phyloP scores from a whole-genome alignment of 345 rosid species.

The Aegle marmelos region DNA sequence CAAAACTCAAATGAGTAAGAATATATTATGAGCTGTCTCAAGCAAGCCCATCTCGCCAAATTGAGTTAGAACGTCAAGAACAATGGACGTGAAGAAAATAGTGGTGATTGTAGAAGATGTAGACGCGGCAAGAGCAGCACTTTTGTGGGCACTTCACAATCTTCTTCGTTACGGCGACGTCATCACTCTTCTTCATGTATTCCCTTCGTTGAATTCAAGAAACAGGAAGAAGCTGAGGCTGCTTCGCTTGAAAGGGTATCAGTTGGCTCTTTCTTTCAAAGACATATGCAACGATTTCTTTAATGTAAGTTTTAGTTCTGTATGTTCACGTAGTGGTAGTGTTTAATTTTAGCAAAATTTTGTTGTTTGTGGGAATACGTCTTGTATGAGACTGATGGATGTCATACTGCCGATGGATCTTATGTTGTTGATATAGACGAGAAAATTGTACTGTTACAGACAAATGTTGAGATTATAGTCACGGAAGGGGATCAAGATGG shows the following conservation, averaged over 20 bases:
- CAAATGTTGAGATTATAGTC: slow-evolving; percentile 71
- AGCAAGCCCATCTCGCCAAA: background rate
- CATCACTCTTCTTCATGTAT: slow-evolving; percentile 57
- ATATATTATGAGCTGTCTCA: background rate
- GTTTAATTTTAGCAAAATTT: background rate
- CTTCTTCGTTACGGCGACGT: slow-evolving; percentile 48
- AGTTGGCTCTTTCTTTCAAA: slow-evolving; percentile 59
- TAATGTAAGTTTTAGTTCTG: slow-evolving; percentile 30
- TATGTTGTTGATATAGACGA: background rate
- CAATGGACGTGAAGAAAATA: slow-evolving; percentile 44
- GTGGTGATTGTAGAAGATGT: slow-evolving; percentile 59
- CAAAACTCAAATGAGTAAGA: background rate
- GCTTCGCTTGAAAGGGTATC: slow-evolving; percentile 46
- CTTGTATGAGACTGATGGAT: slow-evolving; percentile 1
- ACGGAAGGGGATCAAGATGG: slow-evolving; percentile 85
- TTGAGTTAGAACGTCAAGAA: background rate
- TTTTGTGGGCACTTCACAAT: slow-evolving; percentile 59
- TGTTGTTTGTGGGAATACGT: background rate
- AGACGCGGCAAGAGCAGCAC: slow-evolving; percentile 50
- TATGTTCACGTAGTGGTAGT: too few relatives aligned
- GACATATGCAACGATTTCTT: slow-evolving; percentile 51
- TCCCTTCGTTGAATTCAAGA: slow-evolving; percentile 28
- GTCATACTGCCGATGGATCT: background rate
- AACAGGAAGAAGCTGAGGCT: slow-evolving; percentile 44
- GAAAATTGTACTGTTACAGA: slow-evolving; percentile 16